A percentile compares a stretch with the other conserved stretches of the same genome.
Conservation (phyloP, 2,329 filamentous ascomycete genomes). For the Exophiala sp. region DNA sequence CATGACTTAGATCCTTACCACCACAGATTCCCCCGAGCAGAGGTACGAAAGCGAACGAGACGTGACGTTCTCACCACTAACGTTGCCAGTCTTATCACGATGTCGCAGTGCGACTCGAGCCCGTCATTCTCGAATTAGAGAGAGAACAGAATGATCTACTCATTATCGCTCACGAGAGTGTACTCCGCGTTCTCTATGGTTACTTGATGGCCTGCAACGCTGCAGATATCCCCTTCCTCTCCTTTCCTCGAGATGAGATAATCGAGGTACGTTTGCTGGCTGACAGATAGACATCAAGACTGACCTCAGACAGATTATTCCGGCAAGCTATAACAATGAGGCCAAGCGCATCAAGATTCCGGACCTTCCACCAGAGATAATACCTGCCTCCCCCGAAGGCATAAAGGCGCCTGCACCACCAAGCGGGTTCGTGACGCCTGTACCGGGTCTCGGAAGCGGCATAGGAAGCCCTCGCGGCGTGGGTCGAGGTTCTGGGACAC, state of each 20-base stretch:
- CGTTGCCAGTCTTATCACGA: constrained; percentile 83
- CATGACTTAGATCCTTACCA: constrained; percentile 95
- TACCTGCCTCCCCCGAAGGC: constrained; percentile 76
- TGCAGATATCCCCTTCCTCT: constrained; percentile 85
- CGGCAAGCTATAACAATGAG: constrained; percentile 94
- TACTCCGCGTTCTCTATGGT: constrained; percentile 93
- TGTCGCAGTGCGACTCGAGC: constrained; percentile 93
- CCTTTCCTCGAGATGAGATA: constrained; percentile 94
- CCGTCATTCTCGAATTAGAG: constrained; percentile 95
- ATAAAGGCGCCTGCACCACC: constrained; percentile 72
- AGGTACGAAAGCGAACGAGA: constrained; percentile 53
- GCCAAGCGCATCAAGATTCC: constrained; percentile 87
- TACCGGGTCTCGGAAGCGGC: constrained; percentile 35
- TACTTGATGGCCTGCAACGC: constrained; percentile 99
- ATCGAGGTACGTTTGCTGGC: constrained; percentile 64
- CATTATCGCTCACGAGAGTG: constrained; percentile 96
- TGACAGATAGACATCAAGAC: neutral
- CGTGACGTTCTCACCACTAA: constrained; percentile 3
- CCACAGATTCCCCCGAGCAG: constrained; percentile 89
- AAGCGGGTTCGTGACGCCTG: constrained; percentile 47
- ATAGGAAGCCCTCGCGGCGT: constrained; percentile 36
- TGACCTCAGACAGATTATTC: constrained; percentile 65
- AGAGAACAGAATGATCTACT: constrained; percentile 96
- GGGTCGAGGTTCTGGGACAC: constrained; percentile 34
- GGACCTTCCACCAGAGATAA: constrained; percentile 59